Conservation (phyloP, 2,329 filamentous ascomycete genomes). For the Aspergillus calidoustus region DNA sequence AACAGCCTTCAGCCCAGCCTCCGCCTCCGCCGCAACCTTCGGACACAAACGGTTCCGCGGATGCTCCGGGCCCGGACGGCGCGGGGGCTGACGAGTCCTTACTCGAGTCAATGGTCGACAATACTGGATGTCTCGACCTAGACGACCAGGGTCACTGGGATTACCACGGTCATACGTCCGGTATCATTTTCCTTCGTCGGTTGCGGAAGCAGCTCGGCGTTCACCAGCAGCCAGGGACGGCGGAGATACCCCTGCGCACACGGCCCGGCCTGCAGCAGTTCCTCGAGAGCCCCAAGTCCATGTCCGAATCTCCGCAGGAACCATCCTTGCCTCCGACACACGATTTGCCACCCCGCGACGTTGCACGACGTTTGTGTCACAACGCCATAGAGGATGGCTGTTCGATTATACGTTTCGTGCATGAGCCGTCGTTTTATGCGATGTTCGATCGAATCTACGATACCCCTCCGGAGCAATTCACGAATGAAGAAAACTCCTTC, state of each 20-base stretch:
- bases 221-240: slow-evolving; percentile 70
- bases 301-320: slow-evolving; percentile 67
- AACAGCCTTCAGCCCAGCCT: slow-evolving; percentile 12
- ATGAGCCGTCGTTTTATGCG: slow-evolving; percentile 79
- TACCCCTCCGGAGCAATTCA: slow-evolving; percentile 64
- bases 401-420: slow-evolving; percentile 72
- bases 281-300: slow-evolving; percentile 72
- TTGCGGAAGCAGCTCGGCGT: slow-evolving; percentile 85
- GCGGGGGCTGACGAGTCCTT: slow-evolving; percentile 68
- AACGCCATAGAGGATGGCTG: slow-evolving; percentile 67
- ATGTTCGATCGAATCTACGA: slow-evolving; percentile 79
- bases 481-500: slow-evolving; percentile 68
- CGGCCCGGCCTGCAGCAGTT: slow-evolving; percentile 58
- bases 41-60: slow-evolving; percentile 22
- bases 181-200: slow-evolving; percentile 82
- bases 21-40: slow-evolving; percentile 22
- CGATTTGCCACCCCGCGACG: slow-evolving; percentile 70
- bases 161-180: slow-evolving; percentile 92
- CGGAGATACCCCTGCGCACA: slow-evolving; percentile 59
- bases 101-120: slow-evolving; percentile 92
- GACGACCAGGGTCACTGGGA: slow-evolving; percentile 93
- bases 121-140: slow-evolving; percentile 86
- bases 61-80: slow-evolving; percentile 34
- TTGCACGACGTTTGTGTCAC: slow-evolving; percentile 61
- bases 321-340: slow-evolving; percentile 58